Evolutionary conservation across 768 basidiomycete genomes (phyloP), one percentile per base, ranked within the genome.

Genomic region (Leccinum obscurum): DNA sequence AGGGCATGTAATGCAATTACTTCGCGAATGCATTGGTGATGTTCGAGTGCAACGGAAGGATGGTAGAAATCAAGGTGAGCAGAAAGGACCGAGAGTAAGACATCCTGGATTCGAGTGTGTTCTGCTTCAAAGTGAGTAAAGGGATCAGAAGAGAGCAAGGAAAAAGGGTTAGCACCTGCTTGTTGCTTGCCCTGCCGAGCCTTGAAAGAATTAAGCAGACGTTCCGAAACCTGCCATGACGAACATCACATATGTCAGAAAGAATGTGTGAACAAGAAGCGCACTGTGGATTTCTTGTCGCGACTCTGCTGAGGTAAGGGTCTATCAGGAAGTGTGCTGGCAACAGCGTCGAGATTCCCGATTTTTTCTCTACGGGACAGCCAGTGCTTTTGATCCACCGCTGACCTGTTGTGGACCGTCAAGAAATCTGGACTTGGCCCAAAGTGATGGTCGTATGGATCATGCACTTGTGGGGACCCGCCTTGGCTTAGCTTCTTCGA

Each of bases 1-100:
- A 98, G 72, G 3, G 85, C 84, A 72, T 98, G 95, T 4, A 96
- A 75, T 3, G 91, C 78, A 3, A 88, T 81, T 1, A 85, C 86
- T 70, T 93, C 87, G 44, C 92, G 82, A 17, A 85, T 78, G 20
- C 73, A 72, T 68, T 82, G 81, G 57, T 87, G 84, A n/a, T 83
- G 77, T 14, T 89, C 87, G 53, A 88, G 76, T n/a, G 84, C 75
- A 37, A 86, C 78, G 7, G 84, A 83, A 22, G 93, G 80, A 30
- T 91, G 68, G 68, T 90, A 92, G 20, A 98, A 66, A 69, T 99
- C 96, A 62, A 85, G 80, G 59, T 93, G 81, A 1, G 86, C 81
- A 35, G 82, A 85, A 30, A 91, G 76, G 4, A 80, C 72, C 6
- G 86, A 85, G n/a, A 92, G 76, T 2, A 92, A 67, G 62, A 89